Percentiles rank a stretch among this genome's conserved stretches.
These are phyloP conservation scores for Aurinia saxatilis DNA, from an alignment of 345 rosid species.

Conservation along the genomic window DNA sequence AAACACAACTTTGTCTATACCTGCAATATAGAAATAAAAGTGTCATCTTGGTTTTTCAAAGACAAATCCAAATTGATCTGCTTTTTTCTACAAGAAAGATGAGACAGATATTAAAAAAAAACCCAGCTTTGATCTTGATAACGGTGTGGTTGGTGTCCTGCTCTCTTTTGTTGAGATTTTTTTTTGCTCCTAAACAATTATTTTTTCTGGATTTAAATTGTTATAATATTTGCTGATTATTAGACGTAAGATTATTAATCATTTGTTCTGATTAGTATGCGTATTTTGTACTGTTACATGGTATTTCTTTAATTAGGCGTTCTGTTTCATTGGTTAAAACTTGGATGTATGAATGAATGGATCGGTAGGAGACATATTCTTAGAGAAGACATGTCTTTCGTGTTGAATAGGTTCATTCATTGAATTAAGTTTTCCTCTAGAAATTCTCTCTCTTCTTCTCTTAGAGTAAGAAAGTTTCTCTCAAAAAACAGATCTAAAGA, in stretches of 20 bases:
- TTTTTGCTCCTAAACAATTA: neutral
- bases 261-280: conserved; percentile 20
- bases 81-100: conserved; percentile 5
- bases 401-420: too few species aligned
- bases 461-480: too few species aligned
- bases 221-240: neutral
- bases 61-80: conserved; percentile 17
- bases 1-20: conserved; percentile 1
- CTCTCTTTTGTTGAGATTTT: conserved; percentile 16
- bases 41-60: neutral
- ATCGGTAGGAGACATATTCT: too few species aligned
- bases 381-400: too few species aligned
- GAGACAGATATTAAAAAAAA: neutral
- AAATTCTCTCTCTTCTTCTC: too few species aligned
- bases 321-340: conserved; percentile 4
- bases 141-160: conserved; percentile 14
- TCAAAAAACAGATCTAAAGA: too few species aligned
- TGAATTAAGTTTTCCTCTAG: too few species aligned
- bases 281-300: neutral
- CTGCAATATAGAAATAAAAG: neutral
- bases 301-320: neutral
- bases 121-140: neutral
- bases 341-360: too few species aligned
- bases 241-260: neutral
- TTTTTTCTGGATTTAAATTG: neutral